Evolutionary conservation across 306 rosid species (phyloP).

Genomic region (Psophocarpus tetragonolobus): DNA sequence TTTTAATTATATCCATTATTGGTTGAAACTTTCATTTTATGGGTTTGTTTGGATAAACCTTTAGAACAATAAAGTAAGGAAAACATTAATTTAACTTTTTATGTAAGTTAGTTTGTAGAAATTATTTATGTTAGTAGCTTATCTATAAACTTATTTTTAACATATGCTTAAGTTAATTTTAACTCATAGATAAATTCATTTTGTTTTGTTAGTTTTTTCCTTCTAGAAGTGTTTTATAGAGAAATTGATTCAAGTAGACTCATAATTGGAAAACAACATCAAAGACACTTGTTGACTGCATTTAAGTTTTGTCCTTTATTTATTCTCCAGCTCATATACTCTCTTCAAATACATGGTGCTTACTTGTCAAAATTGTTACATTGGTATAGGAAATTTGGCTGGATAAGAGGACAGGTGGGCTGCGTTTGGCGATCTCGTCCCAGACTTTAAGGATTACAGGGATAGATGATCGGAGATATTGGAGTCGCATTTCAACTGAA

Average conservation of each 20-base stretch:
- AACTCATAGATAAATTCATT: too few relatives aligned
- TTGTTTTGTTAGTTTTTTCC: too few relatives aligned
- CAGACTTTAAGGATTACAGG: constrained; percentile 79
- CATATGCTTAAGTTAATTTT: too few relatives aligned
- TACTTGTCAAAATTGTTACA: not conserved
- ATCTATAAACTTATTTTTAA: too few relatives aligned
- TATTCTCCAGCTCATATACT: not conserved
- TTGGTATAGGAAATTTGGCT: constrained; percentile 74
- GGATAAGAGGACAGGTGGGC: constrained; percentile 66
- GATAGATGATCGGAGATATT: constrained; percentile 91
- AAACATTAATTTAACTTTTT: too few relatives aligned
- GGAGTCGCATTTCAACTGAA: constrained; percentile 69
- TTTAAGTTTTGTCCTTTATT: not conserved
- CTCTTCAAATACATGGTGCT: constrained; percentile 17
- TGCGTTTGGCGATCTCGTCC: constrained; percentile 68
- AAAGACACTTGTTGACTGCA: not conserved
- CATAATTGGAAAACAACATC: not conserved
- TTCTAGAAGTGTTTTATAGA: too few relatives aligned
- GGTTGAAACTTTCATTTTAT: too few relatives aligned
- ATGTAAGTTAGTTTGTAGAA: too few relatives aligned
- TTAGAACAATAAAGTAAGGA: too few relatives aligned
- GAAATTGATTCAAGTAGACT: too few relatives aligned
- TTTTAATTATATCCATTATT: not conserved
- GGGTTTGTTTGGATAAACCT: too few relatives aligned
- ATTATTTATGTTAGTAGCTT: too few relatives aligned